Base-by-base conservation (phyloP, 1,284 basidiomycete genomes). In the Trichosporon asahii region DNA sequence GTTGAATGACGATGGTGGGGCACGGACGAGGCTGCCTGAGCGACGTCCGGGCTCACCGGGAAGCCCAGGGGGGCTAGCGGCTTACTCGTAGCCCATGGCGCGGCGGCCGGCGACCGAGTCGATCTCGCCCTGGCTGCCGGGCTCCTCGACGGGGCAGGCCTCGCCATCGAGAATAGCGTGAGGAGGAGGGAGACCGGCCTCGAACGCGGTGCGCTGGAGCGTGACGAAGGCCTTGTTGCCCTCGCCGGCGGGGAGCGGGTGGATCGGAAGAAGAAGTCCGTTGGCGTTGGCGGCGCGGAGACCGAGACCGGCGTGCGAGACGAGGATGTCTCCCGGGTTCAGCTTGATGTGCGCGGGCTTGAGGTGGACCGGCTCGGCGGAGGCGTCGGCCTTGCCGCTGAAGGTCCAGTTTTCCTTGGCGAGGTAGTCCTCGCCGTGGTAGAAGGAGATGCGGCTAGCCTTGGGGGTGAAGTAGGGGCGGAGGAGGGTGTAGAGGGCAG, bases 401-500 rank as follows among this genome's bases (percentile, higher is more conserved):
- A 78, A 64, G 1, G 46, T 27, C 81, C 81, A 82, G 72, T 82
- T 82, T 53, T 69, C 63, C 0, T 75, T 61, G 23, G 73, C 69
- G 61, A 80, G 77, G 70, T 82, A 82, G 21, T 71, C 73, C 25
- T 70, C 60, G 12, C 70, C 53, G 49, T 75, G 49, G 73, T 80
- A 80, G 75, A 82, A 80, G 31, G 78, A 79, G 66, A 82, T 79
- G 61, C 75, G 73, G 37, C 73, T 76, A 37, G 72, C 74, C 65
- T 70, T 44, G 2, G 79, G 71, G 37, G 67, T 49, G 74, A 81
- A 82, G 49, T 79, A 73, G 2, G 81, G 80, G 68, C 79, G 76
- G 40, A 82, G 77, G 33, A 77, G 68, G 21, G 76, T 67, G 75
- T 82, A 82, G n/a, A 73, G 78, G 2, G 78, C 76, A 0, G 78